These are phyloP conservation scores for Nannochloropsis oceanica DNA, from an alignment of 108 stramenopile species.

Conservation along the genomic window DNA sequence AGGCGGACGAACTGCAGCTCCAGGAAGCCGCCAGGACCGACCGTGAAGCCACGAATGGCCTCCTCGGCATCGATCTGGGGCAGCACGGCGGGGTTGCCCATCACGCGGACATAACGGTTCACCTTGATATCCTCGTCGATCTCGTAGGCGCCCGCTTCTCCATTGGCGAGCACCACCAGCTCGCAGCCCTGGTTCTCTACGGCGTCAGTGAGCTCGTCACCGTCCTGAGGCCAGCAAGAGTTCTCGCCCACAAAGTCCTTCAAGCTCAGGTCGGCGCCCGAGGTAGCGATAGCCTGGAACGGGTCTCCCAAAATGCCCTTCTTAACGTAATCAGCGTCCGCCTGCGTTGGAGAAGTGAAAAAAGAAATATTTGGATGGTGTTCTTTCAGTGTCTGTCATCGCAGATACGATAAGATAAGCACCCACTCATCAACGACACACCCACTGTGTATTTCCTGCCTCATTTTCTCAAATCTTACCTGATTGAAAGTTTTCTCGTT, in stretches of 20 bases:
- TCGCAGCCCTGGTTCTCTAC: neutral
- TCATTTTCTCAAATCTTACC: no score
- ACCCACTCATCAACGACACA: no score
- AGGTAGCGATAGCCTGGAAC: neutral
- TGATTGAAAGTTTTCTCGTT: no score
- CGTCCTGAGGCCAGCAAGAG: neutral
- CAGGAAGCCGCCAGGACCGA: neutral
- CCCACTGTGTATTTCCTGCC: no score
- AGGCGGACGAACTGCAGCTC: neutral
- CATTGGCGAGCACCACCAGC: neutral
- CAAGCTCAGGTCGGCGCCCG: neutral
- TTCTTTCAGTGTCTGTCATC: no score
- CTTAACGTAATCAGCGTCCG: neutral
- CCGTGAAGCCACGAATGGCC: neutral
- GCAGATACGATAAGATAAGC: no score
- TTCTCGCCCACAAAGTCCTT: neutral
- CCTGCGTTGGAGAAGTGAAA: neutral
- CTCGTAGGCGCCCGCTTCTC: neutral
- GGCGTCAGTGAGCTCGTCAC: neutral
- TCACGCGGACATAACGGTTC: neutral
- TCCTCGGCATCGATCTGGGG: neutral
- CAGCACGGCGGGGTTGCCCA: neutral
- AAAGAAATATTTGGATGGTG: no score
- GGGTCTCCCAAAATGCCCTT: neutral
- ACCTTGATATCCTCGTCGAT: neutral